A percentile compares a stretch with the other conserved stretches of the same genome.
phyloP scores from a whole-genome alignment of 192 early-diverging fungal genomes.

The Cetraspora pellucida region DNA sequence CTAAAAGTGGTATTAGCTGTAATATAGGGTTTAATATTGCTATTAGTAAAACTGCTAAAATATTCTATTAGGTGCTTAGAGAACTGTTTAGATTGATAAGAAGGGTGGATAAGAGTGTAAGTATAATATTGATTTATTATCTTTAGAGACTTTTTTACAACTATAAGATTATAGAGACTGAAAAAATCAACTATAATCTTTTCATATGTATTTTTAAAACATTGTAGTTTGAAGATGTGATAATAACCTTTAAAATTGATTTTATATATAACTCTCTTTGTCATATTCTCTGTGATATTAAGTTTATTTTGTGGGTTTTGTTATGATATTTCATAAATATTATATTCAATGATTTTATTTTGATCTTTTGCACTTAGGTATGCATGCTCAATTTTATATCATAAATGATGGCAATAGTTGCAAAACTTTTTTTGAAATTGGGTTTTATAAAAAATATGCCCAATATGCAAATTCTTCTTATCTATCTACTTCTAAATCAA shows the following conservation, averaged over 20 bases:
- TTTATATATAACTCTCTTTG: not conserved
- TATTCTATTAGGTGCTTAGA: not conserved
- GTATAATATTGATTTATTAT: no score
- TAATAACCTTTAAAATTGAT: not conserved
- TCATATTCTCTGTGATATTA: not conserved
- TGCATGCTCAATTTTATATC: not conserved
- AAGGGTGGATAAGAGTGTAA: no score
- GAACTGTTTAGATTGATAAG: no score
- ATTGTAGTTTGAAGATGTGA: not conserved
- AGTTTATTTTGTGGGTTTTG: not conserved
- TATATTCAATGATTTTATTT: not conserved
- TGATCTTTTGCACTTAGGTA: no score
- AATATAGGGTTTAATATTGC: slow-evolving; percentile 1
- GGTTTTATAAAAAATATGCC: no score
- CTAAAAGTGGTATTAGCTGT: no score
- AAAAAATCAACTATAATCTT: slow-evolving; percentile 20
- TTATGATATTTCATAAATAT: not conserved
- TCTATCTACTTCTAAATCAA: no score
- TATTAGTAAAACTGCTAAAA: not conserved
- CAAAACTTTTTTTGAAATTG: no score
- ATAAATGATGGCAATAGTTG: not conserved
- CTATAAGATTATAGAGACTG: not conserved
- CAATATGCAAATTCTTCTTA: no score
- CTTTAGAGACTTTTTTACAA: not conserved
- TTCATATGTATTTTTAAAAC: slow-evolving; percentile 1